Conservation (phyloP, 352 stramenopile genomes). For the Globisporangium echinulatum region DNA sequence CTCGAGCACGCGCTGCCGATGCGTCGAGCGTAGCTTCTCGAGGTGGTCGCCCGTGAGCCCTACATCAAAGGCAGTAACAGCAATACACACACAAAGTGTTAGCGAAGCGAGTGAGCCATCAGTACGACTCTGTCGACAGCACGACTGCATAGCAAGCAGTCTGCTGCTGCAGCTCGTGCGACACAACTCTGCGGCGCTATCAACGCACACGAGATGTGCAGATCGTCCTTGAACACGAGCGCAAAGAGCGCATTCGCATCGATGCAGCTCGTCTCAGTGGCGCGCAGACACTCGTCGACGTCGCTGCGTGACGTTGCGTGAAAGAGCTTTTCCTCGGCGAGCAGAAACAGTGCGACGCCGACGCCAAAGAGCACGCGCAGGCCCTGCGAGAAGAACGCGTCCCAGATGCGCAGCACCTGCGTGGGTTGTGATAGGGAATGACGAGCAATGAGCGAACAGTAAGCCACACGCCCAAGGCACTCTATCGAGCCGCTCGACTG, state of each 20-base stretch:
- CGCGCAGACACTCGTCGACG: conserved; percentile 40
- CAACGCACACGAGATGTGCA: conserved; percentile 66
- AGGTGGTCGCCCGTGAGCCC: conserved; percentile 64
- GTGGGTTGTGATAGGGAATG: neutral
- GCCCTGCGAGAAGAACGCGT: conserved; percentile 69
- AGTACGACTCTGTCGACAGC: no score
- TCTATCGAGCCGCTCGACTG: neutral
- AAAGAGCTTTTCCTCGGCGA: conserved; percentile 62
- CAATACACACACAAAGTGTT: neutral
- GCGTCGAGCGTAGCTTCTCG: conserved; percentile 39
- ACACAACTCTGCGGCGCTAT: neutral
- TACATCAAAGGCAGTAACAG: conserved; percentile 5
- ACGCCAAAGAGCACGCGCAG: conserved; percentile 67
- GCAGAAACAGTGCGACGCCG: conserved; percentile 59
- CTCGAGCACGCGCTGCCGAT: conserved; percentile 55
- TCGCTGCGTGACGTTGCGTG: conserved; percentile 44
- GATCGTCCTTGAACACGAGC: conserved; percentile 69
- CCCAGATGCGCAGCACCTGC: conserved; percentile 71
- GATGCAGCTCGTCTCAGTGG: conserved; percentile 55
- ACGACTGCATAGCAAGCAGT: no score
- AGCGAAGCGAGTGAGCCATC: neutral
- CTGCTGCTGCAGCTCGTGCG: no score
- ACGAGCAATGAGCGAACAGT: neutral
- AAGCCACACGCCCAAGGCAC: no score
- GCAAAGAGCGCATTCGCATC: conserved; percentile 70